A percentile compares a stretch with the other conserved stretches of the same genome.
Conservation (phyloP, 805 yeast genomes). For the Monosporozyma unispora region DNA sequence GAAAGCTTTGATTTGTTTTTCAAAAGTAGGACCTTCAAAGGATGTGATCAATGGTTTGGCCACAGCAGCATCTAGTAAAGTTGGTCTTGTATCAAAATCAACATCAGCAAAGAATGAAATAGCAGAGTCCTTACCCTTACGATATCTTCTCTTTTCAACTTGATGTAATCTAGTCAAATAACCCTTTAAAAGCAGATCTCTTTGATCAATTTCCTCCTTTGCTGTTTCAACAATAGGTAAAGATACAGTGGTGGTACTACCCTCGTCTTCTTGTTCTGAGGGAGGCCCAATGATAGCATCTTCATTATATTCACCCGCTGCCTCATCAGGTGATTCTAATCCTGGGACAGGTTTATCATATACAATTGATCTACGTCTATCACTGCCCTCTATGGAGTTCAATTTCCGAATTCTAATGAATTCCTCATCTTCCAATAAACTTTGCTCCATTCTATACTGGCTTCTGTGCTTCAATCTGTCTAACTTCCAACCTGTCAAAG, state of each 20-base stretch:
- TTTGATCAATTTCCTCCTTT: background rate
- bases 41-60: constrained; percentile 26
- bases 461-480: constrained; percentile 3
- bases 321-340: background rate
- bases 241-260: background rate
- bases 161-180: constrained; percentile 9
- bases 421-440: constrained; percentile 18
- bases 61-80: constrained; percentile 46
- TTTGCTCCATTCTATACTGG: constrained; percentile 3
- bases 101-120: constrained; percentile 48
- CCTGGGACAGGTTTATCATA: constrained; percentile 8
- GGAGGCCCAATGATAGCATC: background rate
- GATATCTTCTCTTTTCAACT: constrained; percentile 8
- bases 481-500: constrained; percentile 3
- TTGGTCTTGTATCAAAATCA: constrained; percentile 35
- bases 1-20: constrained; percentile 16
- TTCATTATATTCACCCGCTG: background rate
- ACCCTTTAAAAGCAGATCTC: constrained; percentile 7
- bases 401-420: constrained; percentile 19
- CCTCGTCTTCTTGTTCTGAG: background rate
- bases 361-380: constrained; percentile 11
- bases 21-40: constrained; percentile 26
- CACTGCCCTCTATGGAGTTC: constrained; percentile 14
- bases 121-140: constrained; percentile 9
- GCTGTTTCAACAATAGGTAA: background rate